A percentile compares a stretch with the other conserved stretches of the same genome.
These are phyloP conservation scores for Pyrenophora teres DNA, from an alignment of 2,329 filamentous ascomycete species.

Conservation along the genomic window DNA sequence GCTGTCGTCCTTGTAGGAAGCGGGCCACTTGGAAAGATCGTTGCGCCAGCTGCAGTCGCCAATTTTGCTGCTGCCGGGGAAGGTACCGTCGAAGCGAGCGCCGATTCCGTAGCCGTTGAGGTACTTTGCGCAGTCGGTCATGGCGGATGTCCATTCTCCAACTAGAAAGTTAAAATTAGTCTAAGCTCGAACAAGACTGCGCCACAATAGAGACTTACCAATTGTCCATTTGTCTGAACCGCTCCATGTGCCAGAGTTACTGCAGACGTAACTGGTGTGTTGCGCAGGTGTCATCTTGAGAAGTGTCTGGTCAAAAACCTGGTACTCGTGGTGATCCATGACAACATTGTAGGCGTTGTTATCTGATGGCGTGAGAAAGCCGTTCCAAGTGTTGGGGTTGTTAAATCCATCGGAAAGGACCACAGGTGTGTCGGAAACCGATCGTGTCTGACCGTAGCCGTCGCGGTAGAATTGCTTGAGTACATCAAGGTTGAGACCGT, in stretches of 20 bases:
- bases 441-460: constrained; percentile 55
- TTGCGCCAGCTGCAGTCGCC: constrained; percentile 61
- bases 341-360: constrained; percentile 60
- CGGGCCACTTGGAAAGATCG: constrained; percentile 55
- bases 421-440: constrained; percentile 55
- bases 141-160: constrained; percentile 70
- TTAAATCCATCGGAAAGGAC: constrained; percentile 64
- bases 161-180: constrained; percentile 51
- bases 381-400: constrained; percentile 63
- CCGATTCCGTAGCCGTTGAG: constrained; percentile 63
- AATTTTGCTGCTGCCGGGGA: constrained; percentile 52
- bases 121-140: constrained; percentile 63
- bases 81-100: constrained; percentile 64
- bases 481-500: constrained; percentile 52
- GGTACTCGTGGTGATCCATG: constrained; percentile 72
- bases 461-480: constrained; percentile 62
- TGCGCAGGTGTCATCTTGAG: constrained; percentile 57
- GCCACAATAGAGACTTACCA: constrained; percentile 7
- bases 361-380: constrained; percentile 59
- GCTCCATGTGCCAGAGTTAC: constrained; percentile 54
- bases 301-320: constrained; percentile 62
- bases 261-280: constrained; percentile 63
- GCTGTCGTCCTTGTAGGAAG: constrained; percentile 52
- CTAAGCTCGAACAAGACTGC: not conserved
- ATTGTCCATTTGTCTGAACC: constrained; percentile 65